Base-by-base conservation (phyloP, 1,284 basidiomycete species). In the Apiotrichum siamense region DNA sequence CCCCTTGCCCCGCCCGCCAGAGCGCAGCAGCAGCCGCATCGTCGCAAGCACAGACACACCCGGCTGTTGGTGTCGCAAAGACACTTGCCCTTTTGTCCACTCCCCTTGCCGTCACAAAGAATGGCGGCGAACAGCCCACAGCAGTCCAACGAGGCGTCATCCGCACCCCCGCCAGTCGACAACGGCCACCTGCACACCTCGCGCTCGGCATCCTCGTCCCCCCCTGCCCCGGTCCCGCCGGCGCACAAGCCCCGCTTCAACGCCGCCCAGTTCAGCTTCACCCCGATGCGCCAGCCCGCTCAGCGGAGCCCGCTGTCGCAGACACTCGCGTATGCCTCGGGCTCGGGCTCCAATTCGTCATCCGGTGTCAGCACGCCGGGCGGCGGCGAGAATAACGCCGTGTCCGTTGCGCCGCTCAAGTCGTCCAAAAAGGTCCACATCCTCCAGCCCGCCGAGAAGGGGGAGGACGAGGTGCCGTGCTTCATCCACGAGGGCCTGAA, bases 401-500 rank as follows among this genome's bases (percentile, higher is more conserved):
- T 33, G 26, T 32, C 50, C 3, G 26, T 38, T n/a, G n/a, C n/a
- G n/a, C n/a, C n/a, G 33, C 29, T 27, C 32, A 41, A 46, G n/a
- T 36, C 43, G 27, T 37, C 42, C 35, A 54, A 51, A 47, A 55
- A 45, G 39, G 53, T 53, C 37, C 57, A 48, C 46, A 52, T 55
- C 24, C 41, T 18, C 24, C 27, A 29, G 4, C 55, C 55, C 47
- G 54, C 54, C 29, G 38, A 36, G 20, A 44, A 48, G 24, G 42
- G 50, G 31, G 37, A 41, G 25, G 45, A 44, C 38, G 32, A 42
- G 13, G 20, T 67, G 7, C 71, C 73, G 1, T 77, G 74, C 58
- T 76, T 75, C 57, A 72, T 77, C 43, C 76, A 77, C 50, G 74
- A 73, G 3, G 69, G 73, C 46, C 63, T 77, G 23, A 72, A 77